Base-by-base conservation (phyloP, 225 moss, liverwort and hornwort species). In the Climacium dendroides region DNA sequence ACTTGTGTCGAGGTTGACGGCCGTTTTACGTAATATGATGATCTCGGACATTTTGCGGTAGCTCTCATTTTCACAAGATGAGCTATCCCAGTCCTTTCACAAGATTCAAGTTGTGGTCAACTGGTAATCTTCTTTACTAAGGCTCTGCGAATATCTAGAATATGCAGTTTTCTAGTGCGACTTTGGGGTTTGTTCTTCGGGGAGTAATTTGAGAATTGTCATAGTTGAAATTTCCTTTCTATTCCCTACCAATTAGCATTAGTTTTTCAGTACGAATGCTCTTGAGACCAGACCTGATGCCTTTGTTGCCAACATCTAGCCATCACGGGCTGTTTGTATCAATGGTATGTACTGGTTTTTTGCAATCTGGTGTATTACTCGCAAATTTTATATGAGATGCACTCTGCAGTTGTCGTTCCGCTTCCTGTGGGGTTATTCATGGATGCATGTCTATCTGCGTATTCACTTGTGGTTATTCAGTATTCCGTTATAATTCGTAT, bases 81-180 rank as follows among this genome's bases (percentile, higher is more conserved):
- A 81, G 85, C 81, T 64, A 37, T 78, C 45, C 71, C 63, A 80
- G 63, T 85, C 25, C n/a, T 85, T 87, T 77, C 39, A 28, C 87
- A 80, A 58, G 69, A 78, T 82, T 73, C 24, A 77, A 80, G 67
- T 43, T 88, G 30, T 81, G 77, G 85, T 81, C 58, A 83, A 63
- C 74, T 57, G 92, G 90, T 88, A 92, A 86, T 86, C 57, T 75
- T 86, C 83, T 80, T 39, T 28, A 70, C 91, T 50, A 48, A 86
- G 67, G 57, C 79, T 89, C 73, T 57, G 7, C 65, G 52, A 82
- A 54, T 85, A 61, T 83, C 61, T 82, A 74, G 59, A 78, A 35
- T 72, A 66, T 85, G 90, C 62, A 78, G 35, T 62, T 39, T 83
- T 58, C 58, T 48, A 19, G 47, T 39, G 48, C 84, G 57, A 28